Evolutionary conservation across 1,139 yeast genomes (phyloP), one percentile per base, ranked within the genome.

Genomic region (Saccharomyces hybrid): DNA sequence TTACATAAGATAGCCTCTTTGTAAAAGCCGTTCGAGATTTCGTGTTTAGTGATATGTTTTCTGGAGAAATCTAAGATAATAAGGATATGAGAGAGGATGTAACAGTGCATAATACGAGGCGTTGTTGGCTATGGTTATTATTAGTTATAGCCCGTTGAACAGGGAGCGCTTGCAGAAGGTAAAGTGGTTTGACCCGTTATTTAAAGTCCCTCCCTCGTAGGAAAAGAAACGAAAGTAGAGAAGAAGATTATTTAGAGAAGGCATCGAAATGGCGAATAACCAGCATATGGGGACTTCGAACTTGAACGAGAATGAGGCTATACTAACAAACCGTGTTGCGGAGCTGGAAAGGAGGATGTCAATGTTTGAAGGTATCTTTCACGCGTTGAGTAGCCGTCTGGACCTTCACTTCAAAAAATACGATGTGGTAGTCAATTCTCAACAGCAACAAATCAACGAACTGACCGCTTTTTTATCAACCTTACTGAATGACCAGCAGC

Each of bases 371-470:
- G 57, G 62, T 29, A 58, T 68, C 60, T 64, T 68, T 42, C 69
- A 67, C 54, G 63, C 66, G 46, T 55, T 68, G 42, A 65, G 69
- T 50, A 60, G 64, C 9, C 62, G 64, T 46, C 51, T 68, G 51
- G 71, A 68, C 47, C 67, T 65, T 42, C 66, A 66, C 54, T 67
- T 67, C 57, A 65, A 68, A 50, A 65, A 62, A 53, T 68, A 68
- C 52, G 70, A 68, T 51, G 57, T 60, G 53, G 58, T 67, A 24
- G 59, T 68, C 6, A 55, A 60, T 19, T 58, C 68, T 5, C 71
- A 68, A 54, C 70, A 67, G 56, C 67, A 66, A 51, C 70, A 66
- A 54, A 66, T 68, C n/a, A 57, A 54, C 19, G 67, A 64, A 19
- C 56, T 68, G 47, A 64, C 60, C 50, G 62, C 64, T 4, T 60